Conservation (phyloP, 805 yeast genomes). For the Sugiyamaella marilandica region DNA sequence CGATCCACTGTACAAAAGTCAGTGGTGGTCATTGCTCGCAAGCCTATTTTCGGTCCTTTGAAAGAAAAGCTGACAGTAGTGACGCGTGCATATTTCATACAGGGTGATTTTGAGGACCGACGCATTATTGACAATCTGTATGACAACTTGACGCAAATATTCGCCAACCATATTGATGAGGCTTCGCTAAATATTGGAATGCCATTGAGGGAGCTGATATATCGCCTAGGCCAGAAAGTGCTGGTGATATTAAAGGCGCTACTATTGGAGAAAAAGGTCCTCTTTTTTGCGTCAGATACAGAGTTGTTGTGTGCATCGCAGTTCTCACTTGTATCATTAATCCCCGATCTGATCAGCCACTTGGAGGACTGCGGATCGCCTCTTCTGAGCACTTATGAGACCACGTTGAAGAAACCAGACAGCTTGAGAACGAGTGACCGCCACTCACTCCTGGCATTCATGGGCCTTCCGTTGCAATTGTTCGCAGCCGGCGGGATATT, state of each 20-base stretch:
- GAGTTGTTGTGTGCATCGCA: slow-evolving; percentile 78
- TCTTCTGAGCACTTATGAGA: slow-evolving; percentile 48
- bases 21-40: slow-evolving; percentile 75
- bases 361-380: slow-evolving; percentile 81
- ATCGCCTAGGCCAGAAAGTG: slow-evolving; percentile 52
- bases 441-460: slow-evolving; percentile 65
- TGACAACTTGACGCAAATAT: slow-evolving; percentile 46
- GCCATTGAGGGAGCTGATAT: slow-evolving; percentile 59
- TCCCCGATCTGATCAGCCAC: slow-evolving; percentile 73
- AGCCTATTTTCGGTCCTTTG: slow-evolving; percentile 80
- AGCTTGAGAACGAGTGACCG: slow-evolving; percentile 75
- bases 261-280: slow-evolving; percentile 64
- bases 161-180: slow-evolving; percentile 39
- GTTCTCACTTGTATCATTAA: slow-evolving; percentile 73
- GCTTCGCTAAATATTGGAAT: slow-evolving; percentile 68
- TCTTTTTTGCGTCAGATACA: slow-evolving; percentile 75
- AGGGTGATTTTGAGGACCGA: slow-evolving; percentile 68
- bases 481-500: slow-evolving; percentile 85
- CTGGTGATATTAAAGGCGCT: slow-evolving; percentile 71
- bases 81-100: slow-evolving; percentile 80
- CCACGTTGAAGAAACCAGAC: slow-evolving; percentile 51
- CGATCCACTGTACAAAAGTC: slow-evolving; percentile 90
- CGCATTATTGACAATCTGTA: slow-evolving; percentile 63
- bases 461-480: slow-evolving; percentile 83
- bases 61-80: slow-evolving; percentile 87